These are phyloP conservation scores for Apiospora kogelbergensis DNA, from an alignment of 2,329 filamentous ascomycete species.

Conservation along the genomic window DNA sequence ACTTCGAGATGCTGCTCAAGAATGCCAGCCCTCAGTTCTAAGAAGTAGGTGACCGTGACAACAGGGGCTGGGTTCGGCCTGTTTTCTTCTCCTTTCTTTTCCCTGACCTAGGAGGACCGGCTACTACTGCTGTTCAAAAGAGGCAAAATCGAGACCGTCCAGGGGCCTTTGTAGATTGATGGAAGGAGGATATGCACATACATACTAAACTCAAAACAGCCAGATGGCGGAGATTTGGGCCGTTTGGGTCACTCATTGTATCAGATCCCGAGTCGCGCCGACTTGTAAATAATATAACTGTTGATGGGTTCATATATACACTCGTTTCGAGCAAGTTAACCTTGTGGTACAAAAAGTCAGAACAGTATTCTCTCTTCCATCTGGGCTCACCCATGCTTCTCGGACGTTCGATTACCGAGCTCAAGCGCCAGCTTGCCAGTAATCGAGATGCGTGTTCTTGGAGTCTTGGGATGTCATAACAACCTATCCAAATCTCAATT, in stretches of 20 bases:
- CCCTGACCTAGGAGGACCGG: not conserved
- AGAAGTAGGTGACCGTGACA: not conserved
- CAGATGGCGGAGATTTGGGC: not conserved
- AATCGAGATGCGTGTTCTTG: not conserved
- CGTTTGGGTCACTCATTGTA: not conserved
- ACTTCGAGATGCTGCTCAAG: conserved; percentile 53
- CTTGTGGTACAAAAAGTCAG: not conserved
- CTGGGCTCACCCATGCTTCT: not conserved
- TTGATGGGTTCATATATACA: not conserved
- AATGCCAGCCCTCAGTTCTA: conserved; percentile 51
- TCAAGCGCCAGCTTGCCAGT: not conserved
- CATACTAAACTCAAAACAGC: not conserved
- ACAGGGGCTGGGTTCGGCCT: not conserved
- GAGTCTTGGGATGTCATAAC: not conserved
- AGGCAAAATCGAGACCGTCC: not conserved
- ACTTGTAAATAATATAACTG: not conserved
- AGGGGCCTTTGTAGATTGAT: not conserved
- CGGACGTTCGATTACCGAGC: not conserved
- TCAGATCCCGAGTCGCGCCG: not conserved
- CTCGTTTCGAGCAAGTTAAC: not conserved
- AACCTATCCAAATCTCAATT: not conserved
- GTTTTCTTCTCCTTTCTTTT: not conserved
- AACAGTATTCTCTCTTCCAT: not conserved
- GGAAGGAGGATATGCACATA: not conserved
- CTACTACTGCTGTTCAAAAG: not conserved